Conservation (phyloP, 1,284 basidiomycete genomes). For the Cutaneotrichosporon sp. region DNA sequence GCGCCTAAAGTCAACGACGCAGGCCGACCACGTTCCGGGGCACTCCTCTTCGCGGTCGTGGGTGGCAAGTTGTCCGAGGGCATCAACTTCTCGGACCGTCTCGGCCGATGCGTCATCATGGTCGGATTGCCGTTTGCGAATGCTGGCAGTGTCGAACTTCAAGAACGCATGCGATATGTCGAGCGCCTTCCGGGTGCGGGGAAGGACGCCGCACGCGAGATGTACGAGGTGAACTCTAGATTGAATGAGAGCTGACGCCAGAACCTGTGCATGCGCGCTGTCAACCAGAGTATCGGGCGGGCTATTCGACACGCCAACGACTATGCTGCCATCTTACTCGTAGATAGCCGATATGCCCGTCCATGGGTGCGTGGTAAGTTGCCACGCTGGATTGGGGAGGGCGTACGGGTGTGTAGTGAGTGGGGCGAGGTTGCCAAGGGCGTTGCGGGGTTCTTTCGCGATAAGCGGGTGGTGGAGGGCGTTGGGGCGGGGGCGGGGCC, state of each 20-base stretch:
- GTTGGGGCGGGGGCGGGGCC: background rate
- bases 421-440: constrained; percentile 74
- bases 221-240: constrained; percentile 62
- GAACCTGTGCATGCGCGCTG: constrained; percentile 92
- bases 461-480: constrained; percentile 35
- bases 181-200: constrained; percentile 55
- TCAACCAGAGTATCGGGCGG: constrained; percentile 95
- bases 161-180: constrained; percentile 86
- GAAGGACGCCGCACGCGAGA: constrained; percentile 73
- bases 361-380: constrained; percentile 69
- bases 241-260: constrained; percentile 3
- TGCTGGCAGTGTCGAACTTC: constrained; percentile 80
- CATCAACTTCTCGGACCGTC: constrained; percentile 87
- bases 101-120: constrained; percentile 84
- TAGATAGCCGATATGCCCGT: constrained; percentile 75
- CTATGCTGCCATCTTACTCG: constrained; percentile 77
- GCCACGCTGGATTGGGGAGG: constrained; percentile 80
- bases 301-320: constrained; percentile 84
- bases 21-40: constrained; percentile 15
- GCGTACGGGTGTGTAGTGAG: constrained; percentile 62
- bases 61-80: constrained; percentile 97
- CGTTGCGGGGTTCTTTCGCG: constrained; percentile 66
- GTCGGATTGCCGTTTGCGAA: constrained; percentile 94
- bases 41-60: constrained; percentile 76
- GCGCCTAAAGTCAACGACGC: constrained; percentile 8